Evolutionary conservation across 371 early-diverging fungal genomes (phyloP).

Genomic region (Mucor saturninus): DNA sequence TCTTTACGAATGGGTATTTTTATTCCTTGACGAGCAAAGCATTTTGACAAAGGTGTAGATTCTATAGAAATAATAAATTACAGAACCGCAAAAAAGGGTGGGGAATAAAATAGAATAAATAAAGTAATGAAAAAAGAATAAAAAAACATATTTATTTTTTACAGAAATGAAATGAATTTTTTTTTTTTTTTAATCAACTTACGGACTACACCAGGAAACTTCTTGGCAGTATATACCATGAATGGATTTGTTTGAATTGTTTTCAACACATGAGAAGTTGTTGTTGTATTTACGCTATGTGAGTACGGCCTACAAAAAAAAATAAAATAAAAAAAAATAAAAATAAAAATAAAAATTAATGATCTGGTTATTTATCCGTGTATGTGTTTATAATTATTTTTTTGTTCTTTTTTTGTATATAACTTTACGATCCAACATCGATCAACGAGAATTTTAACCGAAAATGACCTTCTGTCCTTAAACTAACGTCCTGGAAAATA

Average conservation of each 20-base stretch:
- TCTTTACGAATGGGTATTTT: slow-evolving; percentile 69
- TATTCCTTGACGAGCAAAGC: slow-evolving; percentile 74
- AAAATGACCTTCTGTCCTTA: slow-evolving; percentile 71
- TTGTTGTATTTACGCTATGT: slow-evolving; percentile 40
- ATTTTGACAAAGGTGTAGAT: slow-evolving; percentile 69
- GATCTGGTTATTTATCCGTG: neutral
- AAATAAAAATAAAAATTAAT: neutral
- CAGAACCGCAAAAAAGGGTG: neutral
- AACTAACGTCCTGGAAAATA: slow-evolving; percentile 74
- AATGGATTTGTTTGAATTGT: slow-evolving; percentile 56
- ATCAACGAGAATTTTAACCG: slow-evolving; percentile 66
- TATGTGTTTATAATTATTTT: neutral
- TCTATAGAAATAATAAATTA: slow-evolving; percentile 33
- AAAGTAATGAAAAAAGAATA: neutral
- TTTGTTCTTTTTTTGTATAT: slow-evolving; percentile 5
- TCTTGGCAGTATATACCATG: slow-evolving; percentile 67
- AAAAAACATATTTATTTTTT: neutral
- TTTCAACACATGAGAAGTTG: slow-evolving; percentile 40
- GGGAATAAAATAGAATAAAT: neutral
- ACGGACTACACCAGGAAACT: slow-evolving; percentile 74
- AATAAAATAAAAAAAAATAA: neutral
- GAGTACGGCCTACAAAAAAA: slow-evolving; percentile 21
- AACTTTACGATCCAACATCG: slow-evolving; percentile 50
- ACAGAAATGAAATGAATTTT: neutral
- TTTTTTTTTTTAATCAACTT: slow-evolving; percentile 25